phyloP scores from a whole-genome alignment of 768 basidiomycete species.

The Pleurotus tuber-regium region DNA sequence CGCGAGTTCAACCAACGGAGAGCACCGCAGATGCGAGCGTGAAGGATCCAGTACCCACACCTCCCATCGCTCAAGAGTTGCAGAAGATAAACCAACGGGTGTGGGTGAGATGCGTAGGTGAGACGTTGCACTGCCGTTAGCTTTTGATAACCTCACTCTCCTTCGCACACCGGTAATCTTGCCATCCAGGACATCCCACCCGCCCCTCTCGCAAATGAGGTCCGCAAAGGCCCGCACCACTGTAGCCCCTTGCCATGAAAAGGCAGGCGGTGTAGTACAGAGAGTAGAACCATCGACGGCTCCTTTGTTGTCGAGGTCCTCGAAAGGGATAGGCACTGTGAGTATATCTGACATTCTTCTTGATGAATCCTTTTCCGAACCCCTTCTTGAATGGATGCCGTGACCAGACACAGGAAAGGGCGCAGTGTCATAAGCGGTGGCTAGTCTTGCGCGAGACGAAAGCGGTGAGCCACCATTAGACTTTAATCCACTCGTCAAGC shows the following conservation, averaged over 20 bases:
- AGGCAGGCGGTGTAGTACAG: conserved; percentile 31
- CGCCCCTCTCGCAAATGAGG: conserved; percentile 68
- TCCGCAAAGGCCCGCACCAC: conserved; percentile 49
- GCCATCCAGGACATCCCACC: conserved; percentile 66
- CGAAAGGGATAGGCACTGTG: conserved; percentile 42
- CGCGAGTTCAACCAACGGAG: conserved; percentile 47
- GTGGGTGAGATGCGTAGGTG: conserved; percentile 13
- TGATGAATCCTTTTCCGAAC: conserved; percentile 66
- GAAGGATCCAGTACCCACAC: conserved; percentile 74
- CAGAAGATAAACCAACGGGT: conserved; percentile 49
- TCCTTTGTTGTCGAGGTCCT: conserved; percentile 33
- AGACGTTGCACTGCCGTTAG: conserved; percentile 14
- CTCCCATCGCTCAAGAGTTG: conserved; percentile 81
- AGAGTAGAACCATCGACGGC: conserved; percentile 26
- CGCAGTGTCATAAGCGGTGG: conserved; percentile 45
- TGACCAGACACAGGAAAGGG: conserved; percentile 81
- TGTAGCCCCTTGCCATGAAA: conserved; percentile 55
- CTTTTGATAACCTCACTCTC: conserved; percentile 30
- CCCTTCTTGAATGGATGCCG: conserved; percentile 71
- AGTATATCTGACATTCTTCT: conserved; percentile 49
- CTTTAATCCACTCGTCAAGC: neutral
- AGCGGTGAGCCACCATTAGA: conserved; percentile 46
- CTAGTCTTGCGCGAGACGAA: conserved; percentile 46
- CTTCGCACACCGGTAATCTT: conserved; percentile 70
- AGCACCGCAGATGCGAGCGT: conserved; percentile 44